A percentile compares a stretch with the other conserved stretches of the same genome.
Evolutionary conservation across 139 green algal species (phyloP).

Genomic region (Volvox africanus): DNA sequence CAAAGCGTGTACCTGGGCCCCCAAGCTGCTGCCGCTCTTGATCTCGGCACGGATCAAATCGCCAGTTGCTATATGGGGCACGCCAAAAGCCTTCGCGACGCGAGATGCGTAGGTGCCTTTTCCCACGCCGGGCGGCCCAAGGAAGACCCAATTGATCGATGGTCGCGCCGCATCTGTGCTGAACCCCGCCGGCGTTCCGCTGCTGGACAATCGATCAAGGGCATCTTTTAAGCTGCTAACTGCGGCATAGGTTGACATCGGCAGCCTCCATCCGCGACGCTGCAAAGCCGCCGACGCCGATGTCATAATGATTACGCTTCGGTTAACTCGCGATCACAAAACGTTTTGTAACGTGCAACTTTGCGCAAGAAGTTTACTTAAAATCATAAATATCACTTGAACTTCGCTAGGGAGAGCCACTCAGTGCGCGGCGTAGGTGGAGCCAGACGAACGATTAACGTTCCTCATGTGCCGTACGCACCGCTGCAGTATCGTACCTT

Average conservation of each 20-base stretch:
- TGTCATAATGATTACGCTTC: background rate
- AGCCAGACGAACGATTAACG: too few relatives aligned
- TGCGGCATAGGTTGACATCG: background rate
- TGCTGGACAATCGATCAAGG: background rate
- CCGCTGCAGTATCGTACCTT: too few relatives aligned
- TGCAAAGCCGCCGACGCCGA: background rate
- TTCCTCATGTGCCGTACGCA: too few relatives aligned
- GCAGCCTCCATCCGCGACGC: background rate
- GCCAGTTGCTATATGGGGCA: conserved; percentile 94
- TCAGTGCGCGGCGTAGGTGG: too few relatives aligned
- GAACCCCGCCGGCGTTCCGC: background rate
- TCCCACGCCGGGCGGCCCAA: conserved; percentile 90
- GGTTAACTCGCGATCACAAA: background rate
- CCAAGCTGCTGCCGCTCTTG: conserved; percentile 71
- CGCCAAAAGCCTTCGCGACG: conserved; percentile 79
- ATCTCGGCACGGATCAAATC: conserved; percentile 96
- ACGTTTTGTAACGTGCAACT: background rate
- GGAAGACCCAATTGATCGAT: conserved; percentile 71
- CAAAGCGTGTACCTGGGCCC: conserved; percentile 73
- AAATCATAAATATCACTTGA: background rate
- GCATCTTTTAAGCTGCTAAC: conserved; percentile 1
- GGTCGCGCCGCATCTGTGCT: background rate
- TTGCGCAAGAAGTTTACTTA: background rate
- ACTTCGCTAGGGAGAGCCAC: too few relatives aligned
- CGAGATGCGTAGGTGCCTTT: conserved; percentile 96